Conservation (phyloP, 129 eudicot species). For the Pseudognaphalium luteoalbum region DNA sequence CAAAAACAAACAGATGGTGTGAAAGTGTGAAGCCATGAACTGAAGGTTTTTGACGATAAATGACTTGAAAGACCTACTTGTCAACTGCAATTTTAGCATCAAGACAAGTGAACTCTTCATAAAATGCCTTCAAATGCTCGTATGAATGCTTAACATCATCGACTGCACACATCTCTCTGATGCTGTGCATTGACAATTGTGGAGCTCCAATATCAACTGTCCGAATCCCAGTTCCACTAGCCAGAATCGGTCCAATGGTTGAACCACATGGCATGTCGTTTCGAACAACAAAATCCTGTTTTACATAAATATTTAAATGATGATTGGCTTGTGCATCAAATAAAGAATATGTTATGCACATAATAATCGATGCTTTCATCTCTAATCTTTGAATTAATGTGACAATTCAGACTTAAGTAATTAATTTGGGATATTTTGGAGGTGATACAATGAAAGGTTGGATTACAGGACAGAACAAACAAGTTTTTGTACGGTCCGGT, state of each 20-base stretch:
- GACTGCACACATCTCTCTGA: slow-evolving; percentile 97
- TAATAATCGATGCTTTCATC: background rate
- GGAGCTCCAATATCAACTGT: slow-evolving; percentile 98
- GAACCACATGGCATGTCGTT: slow-evolving; percentile 97
- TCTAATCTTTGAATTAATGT: background rate
- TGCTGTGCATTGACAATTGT: slow-evolving; percentile 95
- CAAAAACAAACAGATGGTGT: slow-evolving; percentile 12
- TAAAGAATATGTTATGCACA: background rate
- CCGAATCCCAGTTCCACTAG: slow-evolving; percentile 90
- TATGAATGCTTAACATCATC: slow-evolving; percentile 92
- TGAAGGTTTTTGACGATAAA: slow-evolving; percentile 18
- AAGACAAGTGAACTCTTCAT: slow-evolving; percentile 62
- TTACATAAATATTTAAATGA: background rate
- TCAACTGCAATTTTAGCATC: slow-evolving; percentile 77
- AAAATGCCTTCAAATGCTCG: slow-evolving; percentile 85
- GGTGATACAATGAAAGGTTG: background rate
- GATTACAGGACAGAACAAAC: background rate
- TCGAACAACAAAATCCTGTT: slow-evolving; percentile 95
- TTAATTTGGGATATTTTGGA: background rate
- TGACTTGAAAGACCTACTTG: slow-evolving; percentile 24
- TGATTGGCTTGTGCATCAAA: background rate
- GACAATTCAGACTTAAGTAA: background rate
- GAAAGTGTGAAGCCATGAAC: slow-evolving; percentile 2
- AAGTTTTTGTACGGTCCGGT: background rate
- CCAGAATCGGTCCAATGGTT: slow-evolving; percentile 94